Base-by-base conservation (phyloP, 1,284 basidiomycete species). In the Cryptococcus sp. region DNA sequence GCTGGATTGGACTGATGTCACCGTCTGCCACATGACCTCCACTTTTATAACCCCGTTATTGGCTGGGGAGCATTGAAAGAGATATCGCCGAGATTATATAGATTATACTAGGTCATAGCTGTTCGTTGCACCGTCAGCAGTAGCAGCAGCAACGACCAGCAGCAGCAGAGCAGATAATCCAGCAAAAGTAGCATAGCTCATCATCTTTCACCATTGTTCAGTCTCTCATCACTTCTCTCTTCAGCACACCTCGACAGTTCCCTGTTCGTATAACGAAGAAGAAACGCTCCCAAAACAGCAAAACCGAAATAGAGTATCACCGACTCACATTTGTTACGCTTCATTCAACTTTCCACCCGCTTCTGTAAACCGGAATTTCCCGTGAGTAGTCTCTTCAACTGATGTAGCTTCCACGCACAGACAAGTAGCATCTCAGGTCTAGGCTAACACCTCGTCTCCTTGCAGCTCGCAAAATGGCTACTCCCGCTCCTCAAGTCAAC, bases 401-500 rank as follows among this genome's bases (percentile, higher is more conserved):
- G 31, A 35, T 35, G 31, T 8, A 35, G 13, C 31, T 35, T 13
- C 31, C 31, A 35, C 31, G 5, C 31, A 35, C 10, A 2, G 2
- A 2, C 31, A 35, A 35, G 31, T 13, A 35, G 31, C 31, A 35
- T 35, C 13, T 13, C 5, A 13, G 31, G 13, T 35, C 13, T 5
- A 8, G 13, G 8, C 31, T 35, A 10, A 35, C 31, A 35, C 10
- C 2, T 8, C 8, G 31, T 35, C 31, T 13, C 31, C 31, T 10
- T 35, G 31, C 13, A 35, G 31, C 31, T 8, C 42, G 42, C 61
- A 68, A 52, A 57, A 76, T 75, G 72, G 64, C 71, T 38, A 54
- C 67, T 39, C 23, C 57, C n/a, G 54, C 63, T 40, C 19, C 56
- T 20, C 70, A 68, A 53, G 52, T 61, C 53, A 76, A 75, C 66